These are phyloP conservation scores for Crithidia thermophila DNA, from an alignment of 208 protist species.

Conservation along the genomic window DNA sequence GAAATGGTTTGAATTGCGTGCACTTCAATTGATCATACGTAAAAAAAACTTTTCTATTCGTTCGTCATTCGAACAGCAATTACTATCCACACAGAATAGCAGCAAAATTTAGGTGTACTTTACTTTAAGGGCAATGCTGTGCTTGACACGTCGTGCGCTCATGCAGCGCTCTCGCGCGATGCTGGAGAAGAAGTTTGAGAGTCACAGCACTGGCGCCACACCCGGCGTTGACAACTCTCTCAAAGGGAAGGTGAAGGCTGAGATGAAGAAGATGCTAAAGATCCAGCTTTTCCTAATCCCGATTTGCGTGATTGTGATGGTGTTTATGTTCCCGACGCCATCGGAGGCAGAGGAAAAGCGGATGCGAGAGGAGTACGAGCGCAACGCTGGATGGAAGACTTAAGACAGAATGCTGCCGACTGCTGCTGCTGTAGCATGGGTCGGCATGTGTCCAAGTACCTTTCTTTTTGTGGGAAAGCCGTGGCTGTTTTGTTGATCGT, in stretches of 20 bases:
- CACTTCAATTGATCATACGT: too few relatives aligned
- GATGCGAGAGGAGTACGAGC: conserved; percentile 79
- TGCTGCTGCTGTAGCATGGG: background rate
- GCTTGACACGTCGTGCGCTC: conserved; percentile 35
- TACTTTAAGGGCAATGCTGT: too few relatives aligned
- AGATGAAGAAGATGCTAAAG: conserved; percentile 80
- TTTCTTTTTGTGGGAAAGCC: background rate
- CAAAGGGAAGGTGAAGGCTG: conserved; percentile 63
- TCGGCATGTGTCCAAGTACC: background rate
- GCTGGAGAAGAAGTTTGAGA: conserved; percentile 58
- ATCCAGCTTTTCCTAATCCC: conserved; percentile 83
- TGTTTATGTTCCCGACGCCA: conserved; percentile 76
- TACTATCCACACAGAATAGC: too few relatives aligned
- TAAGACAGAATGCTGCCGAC: conserved; percentile 24
- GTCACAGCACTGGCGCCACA: conserved; percentile 31
- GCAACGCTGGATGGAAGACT: conserved; percentile 88
- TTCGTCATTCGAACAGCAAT: too few relatives aligned
- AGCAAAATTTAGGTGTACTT: too few relatives aligned
- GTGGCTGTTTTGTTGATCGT: too few relatives aligned
- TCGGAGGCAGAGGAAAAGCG: conserved; percentile 66
- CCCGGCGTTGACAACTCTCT: conserved; percentile 51
- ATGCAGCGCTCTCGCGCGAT: conserved; percentile 33
- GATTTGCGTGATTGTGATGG: conserved; percentile 49
- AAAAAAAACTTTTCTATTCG: conserved; percentile 7
- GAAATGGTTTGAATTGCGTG: too few relatives aligned